A percentile compares a stretch with the other conserved stretches of the same genome.
phyloP scores from a whole-genome alignment of 768 basidiomycete genomes.

The Lactifluus rugatus region DNA sequence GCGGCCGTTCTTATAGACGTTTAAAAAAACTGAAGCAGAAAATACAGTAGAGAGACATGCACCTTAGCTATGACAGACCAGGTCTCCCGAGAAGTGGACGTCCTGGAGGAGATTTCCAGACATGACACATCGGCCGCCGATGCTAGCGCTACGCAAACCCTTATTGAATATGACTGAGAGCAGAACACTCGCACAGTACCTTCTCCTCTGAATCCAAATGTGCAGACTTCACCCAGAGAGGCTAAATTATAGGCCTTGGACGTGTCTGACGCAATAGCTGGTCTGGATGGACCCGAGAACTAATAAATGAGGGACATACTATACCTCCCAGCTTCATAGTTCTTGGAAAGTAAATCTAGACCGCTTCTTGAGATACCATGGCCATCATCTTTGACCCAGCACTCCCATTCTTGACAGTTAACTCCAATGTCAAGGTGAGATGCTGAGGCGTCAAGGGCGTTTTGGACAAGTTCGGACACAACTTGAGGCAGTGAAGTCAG shows the following conservation, averaged over 20 bases:
- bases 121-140: conserved; percentile 73
- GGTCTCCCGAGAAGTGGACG: conserved; percentile 46
- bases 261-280: conserved; percentile 39
- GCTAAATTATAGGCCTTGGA: conserved; percentile 56
- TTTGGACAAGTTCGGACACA: conserved; percentile 81
- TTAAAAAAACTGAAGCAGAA: not conserved
- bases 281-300: not conserved
- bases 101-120: conserved; percentile 77
- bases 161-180: not conserved
- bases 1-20: conserved; percentile 46
- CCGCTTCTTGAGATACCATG: conserved; percentile 57
- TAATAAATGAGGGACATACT: conserved; percentile 36
- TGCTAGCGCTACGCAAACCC: conserved; percentile 53
- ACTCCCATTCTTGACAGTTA: conserved; percentile 67
- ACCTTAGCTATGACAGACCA: conserved; percentile 80
- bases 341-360: conserved; percentile 44
- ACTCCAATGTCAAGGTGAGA: conserved; percentile 60
- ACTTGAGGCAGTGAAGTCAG: conserved; percentile 74
- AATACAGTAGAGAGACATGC: not conserved
- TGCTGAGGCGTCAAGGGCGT: conserved; percentile 77
- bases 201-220: conserved; percentile 93
- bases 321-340: conserved; percentile 50
- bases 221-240: conserved; percentile 42
- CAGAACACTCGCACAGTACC: conserved; percentile 37
- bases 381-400: conserved; percentile 85